Evolutionary conservation across 2,329 filamentous ascomycete genomes (phyloP), one percentile per base, ranked within the genome.

Genomic region (Malbranchea zuffiana): DNA sequence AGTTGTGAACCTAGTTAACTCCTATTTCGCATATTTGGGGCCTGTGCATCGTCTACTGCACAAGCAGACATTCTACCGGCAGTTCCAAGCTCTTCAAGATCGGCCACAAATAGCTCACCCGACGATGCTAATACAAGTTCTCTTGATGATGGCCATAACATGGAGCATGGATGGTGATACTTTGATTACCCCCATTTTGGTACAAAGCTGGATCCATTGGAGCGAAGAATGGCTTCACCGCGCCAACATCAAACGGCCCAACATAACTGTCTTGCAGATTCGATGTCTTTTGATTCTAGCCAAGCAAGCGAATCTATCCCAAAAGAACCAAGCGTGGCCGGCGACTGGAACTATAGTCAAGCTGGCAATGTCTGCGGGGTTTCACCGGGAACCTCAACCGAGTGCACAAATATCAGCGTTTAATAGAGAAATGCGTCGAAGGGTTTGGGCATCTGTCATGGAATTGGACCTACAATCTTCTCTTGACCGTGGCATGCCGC

Each of bases 191-290:
- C 25, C 49, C 46, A 30, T 54, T 51, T 34, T 55, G 2, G 57
- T 55, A 1, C 37, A 58, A 16, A 80, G 83, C 49, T 95, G 87
- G 55, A 83, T 96, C 41, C 74, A 80, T 32, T 92, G 96, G 78
- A 84, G 86, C 2, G 88, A 95, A 55, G 76, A 78, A 2, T 80
- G 95, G 42, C 68, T 96, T 26, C 83, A 92, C 51, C 81, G 88
- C 52, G 82, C 86, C 1, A 75, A 64, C 30, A 63, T 68, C 28
- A 75, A 74, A 48, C 66, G 71, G 11, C 61, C 69, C 3, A 67
- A 66, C 2, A 55, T 71, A 1, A 54, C 50, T 2, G 60, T 66
- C 39, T 64, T 73, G 26, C 70, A 73, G 21, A 54, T 72, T 3
- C 62, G 67, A 10, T 68, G 70, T 35, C 52, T 75, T 15, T 50